Evolutionary conservation across 2,329 filamentous ascomycete species (phyloP), one percentile per base, ranked within the genome.

Genomic region (Trichoderma sp.): DNA sequence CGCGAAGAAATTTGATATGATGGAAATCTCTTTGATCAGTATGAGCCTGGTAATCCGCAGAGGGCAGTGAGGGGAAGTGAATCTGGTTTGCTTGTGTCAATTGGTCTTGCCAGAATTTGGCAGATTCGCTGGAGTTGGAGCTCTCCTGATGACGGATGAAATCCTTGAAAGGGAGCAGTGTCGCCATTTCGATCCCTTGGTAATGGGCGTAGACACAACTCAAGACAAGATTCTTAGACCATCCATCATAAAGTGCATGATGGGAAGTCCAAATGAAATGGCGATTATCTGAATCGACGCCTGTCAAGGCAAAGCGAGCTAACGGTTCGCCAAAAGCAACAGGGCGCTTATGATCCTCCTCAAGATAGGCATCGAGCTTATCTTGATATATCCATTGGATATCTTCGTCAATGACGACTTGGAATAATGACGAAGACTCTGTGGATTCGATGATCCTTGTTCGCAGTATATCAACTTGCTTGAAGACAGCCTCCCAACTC

Each of bases 401-500:
- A 29, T 7, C 29, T 29, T 29, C 29, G 29, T 29, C 29, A 29
- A 29, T 29, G 29, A 29, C 29, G 7, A 29, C 29, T 29, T 29
- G 29, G 7, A 29, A 7, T 29, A 29, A 7, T 29, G 29, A 29
- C 4, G 29, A 29, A 29, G 29, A 29, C 7, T 29, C 29, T 7
- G 29, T 29, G 7, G 29, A 37, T 37, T 37, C 17, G 54, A 61
- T 37, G 9, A 61, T 70, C 15, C 60, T 45, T 19, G 60, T 13
- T 4, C 60, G 60, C 13, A 64, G 29, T 35, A 64, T 53, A 13
- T 45, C 42, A 19, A 15, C 10, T 7, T 22, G 32, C 15, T 39
- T 45, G 37, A 53, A 34, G 15, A 53, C 60, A 32, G 12, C 39
- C 32, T 61, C 68, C 70, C 70, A 72, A 1, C 67, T 64, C 5